Percentiles rank a stretch among this genome's conserved stretches.
These are phyloP conservation scores for Fusarium anguioides DNA, from an alignment of 2,329 filamentous ascomycete species.

Conservation along the genomic window DNA sequence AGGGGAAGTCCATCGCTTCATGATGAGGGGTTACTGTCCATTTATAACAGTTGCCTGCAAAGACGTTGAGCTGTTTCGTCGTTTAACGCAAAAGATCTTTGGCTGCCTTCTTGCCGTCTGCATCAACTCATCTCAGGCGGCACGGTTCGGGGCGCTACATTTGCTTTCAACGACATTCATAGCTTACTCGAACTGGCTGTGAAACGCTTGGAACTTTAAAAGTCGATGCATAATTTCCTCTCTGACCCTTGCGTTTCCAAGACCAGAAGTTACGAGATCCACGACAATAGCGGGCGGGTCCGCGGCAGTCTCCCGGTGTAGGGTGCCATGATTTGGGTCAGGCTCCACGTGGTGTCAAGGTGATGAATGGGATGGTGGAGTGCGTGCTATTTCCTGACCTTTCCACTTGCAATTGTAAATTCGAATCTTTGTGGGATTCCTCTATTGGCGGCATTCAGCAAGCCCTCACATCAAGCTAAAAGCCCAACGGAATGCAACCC, in stretches of 20 bases:
- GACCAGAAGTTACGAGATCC: conserved; percentile 27
- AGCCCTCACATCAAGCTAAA: neutral
- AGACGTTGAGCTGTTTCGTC: neutral
- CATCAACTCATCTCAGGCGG: conserved; percentile 5
- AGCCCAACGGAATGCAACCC: conserved; percentile 17
- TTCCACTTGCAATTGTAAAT: neutral
- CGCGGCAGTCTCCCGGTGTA: conserved; percentile 46
- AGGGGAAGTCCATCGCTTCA: conserved; percentile 19
- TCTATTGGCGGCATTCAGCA: neutral
- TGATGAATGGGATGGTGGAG: conserved; percentile 40
- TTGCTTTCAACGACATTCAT: neutral
- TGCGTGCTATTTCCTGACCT: conserved; percentile 15
- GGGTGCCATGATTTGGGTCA: conserved; percentile 41
- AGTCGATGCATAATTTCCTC: conserved; percentile 13
- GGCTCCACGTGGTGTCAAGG: conserved; percentile 46
- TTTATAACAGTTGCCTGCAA: conserved; percentile 14
- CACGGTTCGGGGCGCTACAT: conserved; percentile 4
- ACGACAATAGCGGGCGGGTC: conserved; percentile 42
- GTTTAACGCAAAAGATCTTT: neutral
- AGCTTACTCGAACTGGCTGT: neutral
- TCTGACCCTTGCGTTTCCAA: conserved; percentile 13
- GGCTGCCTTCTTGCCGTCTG: neutral
- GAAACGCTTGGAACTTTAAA: conserved; percentile 9
- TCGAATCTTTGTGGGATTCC: conserved; percentile 6
- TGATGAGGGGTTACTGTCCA: conserved; percentile 27